Conservation (phyloP, 2,329 filamentous ascomycete genomes). For the Nigrospora oryzae region DNA sequence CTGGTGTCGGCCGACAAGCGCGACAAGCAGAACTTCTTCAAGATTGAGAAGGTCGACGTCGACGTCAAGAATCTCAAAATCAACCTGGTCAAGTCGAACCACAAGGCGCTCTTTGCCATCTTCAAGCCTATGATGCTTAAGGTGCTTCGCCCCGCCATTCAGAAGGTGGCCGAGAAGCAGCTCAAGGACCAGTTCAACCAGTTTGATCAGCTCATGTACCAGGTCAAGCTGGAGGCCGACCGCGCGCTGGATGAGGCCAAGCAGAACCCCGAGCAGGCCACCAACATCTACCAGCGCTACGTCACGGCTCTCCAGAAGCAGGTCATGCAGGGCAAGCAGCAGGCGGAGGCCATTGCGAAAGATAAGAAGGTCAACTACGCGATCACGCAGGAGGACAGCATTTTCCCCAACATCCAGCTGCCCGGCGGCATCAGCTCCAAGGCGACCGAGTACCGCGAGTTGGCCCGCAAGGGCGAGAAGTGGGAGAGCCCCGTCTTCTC, state of each 20-base stretch:
- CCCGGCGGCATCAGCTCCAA: slow-evolving; percentile 87
- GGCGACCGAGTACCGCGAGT: slow-evolving; percentile 86
- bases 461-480: slow-evolving; percentile 81
- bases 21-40: slow-evolving; percentile 81
- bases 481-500: slow-evolving; percentile 95
- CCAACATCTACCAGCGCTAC: slow-evolving; percentile 85
- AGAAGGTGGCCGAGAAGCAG: slow-evolving; percentile 82
- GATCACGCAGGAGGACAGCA: slow-evolving; percentile 80
- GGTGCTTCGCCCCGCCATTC: slow-evolving; percentile 72
- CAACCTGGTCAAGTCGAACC: slow-evolving; percentile 89
- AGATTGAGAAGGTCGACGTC: slow-evolving; percentile 81
- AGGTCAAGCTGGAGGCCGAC: slow-evolving; percentile 77
- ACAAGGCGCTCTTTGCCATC: slow-evolving; percentile 81
- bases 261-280: slow-evolving; percentile 61
- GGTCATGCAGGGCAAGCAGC: slow-evolving; percentile 66
- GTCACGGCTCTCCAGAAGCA: slow-evolving; percentile 65
- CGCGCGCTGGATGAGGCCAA: slow-evolving; percentile 58
- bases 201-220: slow-evolving; percentile 63
- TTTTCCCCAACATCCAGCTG: slow-evolving; percentile 78
- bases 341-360: slow-evolving; percentile 52
- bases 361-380: slow-evolving; percentile 76
- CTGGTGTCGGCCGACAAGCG: slow-evolving; percentile 70
- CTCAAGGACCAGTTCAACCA: slow-evolving; percentile 76
- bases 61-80: slow-evolving; percentile 75
- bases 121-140: slow-evolving; percentile 84